These are phyloP conservation scores for Pichia sp. DNA, from an alignment of 1,139 yeast species.

Conservation along the genomic window DNA sequence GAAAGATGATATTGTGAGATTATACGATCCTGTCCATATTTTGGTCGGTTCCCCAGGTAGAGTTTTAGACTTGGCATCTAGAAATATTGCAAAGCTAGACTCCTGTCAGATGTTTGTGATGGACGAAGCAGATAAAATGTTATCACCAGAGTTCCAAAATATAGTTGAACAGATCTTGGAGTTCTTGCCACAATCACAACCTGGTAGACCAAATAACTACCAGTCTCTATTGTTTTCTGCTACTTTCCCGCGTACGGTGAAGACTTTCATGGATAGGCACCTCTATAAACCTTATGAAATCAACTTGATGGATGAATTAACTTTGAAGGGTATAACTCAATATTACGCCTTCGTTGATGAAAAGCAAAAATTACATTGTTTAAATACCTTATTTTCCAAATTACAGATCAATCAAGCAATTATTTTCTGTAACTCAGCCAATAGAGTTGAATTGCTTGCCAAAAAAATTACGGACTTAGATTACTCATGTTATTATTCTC, in stretches of 20 bases:
- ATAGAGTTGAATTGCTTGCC: constrained; percentile 91
- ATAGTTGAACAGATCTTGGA: constrained; percentile 83
- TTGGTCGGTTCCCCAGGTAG: constrained; percentile 96
- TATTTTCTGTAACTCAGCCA: constrained; percentile 94
- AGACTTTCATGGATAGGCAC: constrained; percentile 88
- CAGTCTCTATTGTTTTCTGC: constrained; percentile 91
- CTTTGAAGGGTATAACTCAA: constrained; percentile 93
- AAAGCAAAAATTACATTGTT: constrained; percentile 89
- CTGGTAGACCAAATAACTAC: constrained; percentile 42
- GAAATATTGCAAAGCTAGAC: constrained; percentile 80
- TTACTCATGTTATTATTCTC: constrained; percentile 94
- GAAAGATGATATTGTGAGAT: constrained; percentile 89
- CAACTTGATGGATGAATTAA: constrained; percentile 95
- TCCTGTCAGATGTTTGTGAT: constrained; percentile 87
- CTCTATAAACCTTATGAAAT: constrained; percentile 91
- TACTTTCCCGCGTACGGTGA: constrained; percentile 92
- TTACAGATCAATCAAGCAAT: constrained; percentile 94
- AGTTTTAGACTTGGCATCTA: constrained; percentile 87
- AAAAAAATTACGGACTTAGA: constrained; percentile 95
- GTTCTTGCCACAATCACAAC: constrained; percentile 58
- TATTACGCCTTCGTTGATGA: constrained; percentile 97
- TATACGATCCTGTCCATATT: constrained; percentile 85
- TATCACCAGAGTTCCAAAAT: constrained; percentile 83
- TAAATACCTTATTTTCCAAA: constrained; percentile 90
- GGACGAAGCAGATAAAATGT: constrained; percentile 99